Evolutionary conservation across 192 early-diverging fungal genomes (phyloP), one percentile per base, ranked within the genome.

Genomic region (Bifiguratus adelaidae): DNA sequence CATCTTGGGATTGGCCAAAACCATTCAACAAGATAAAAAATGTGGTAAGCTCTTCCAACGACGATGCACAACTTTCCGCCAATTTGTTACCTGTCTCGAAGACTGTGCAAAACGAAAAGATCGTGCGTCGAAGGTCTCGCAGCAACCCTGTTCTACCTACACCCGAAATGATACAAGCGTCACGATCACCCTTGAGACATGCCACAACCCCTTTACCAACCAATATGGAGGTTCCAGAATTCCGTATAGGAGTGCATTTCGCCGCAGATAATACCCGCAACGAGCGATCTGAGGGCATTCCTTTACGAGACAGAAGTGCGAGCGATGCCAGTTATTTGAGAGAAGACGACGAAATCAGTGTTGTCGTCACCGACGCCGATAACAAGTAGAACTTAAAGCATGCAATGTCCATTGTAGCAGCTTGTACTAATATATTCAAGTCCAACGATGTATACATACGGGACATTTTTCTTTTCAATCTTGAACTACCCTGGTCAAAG

Each of bases 101-200:
- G 18, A 21, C 37, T 13, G 22, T 6, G 18, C 37, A 40, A 21
- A 40, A 20, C 18, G 37, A 40, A 12, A 51, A 51, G 49, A 22
- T 53, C 7, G 25, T 53, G 32, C 45, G 57, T 4, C 50, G 57
- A 8, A 20, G 57, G 7, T 53, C 50, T 21, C 44, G 38, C 36
- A 60, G 57, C 23, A 45, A 60, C 20, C 57, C 57, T 4, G 48
- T 52, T 3, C 45, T 53, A 3, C 57, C 53, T 19, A 47, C 37
- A 22, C n/a, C 22, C 18, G 37, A 15, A 7, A 40, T 40, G n/a
- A n/a, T n/a, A n/a, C n/a, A n/a, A n/a, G n/a, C n/a, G n/a, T n/a
- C n/a, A n/a, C n/a, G n/a, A n/a, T n/a, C n/a, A n/a, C n/a, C n/a
- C n/a, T n/a, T n/a, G n/a, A n/a, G n/a, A n/a, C n/a, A n/a, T n/a